phyloP scores from a whole-genome alignment of 371 early-diverging fungal genomes.

The Saksenaea oblongispora region DNA sequence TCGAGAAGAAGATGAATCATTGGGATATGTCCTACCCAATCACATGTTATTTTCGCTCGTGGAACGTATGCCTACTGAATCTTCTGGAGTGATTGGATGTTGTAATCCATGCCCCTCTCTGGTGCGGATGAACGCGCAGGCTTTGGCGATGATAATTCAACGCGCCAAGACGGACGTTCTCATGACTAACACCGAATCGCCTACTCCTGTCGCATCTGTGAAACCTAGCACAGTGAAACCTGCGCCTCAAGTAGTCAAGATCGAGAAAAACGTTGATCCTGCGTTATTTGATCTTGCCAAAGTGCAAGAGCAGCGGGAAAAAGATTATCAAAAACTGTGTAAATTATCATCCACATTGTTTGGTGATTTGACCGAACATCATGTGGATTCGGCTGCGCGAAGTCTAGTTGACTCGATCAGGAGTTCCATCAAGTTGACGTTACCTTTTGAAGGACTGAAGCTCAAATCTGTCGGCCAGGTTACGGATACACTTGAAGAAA shows the following conservation, averaged over 20 bases:
- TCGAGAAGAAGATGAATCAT: slow-evolving; percentile 89
- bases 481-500: not conserved
- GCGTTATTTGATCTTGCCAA: slow-evolving; percentile 41
- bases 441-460: slow-evolving; percentile 28
- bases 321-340: slow-evolving; percentile 22
- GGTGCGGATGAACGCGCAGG: slow-evolving; percentile 80
- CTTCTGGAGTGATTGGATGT: slow-evolving; percentile 70
- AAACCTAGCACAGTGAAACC: slow-evolving; percentile 1
- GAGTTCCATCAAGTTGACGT: slow-evolving; percentile 22
- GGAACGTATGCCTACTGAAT: slow-evolving; percentile 76
- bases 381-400: slow-evolving; percentile 22
- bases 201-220: slow-evolving; percentile 19
- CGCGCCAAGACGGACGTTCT: slow-evolving; percentile 44
- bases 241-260: slow-evolving; percentile 8
- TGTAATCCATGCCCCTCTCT: slow-evolving; percentile 86
- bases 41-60: slow-evolving; percentile 84
- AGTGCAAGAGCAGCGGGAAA: slow-evolving; percentile 23
- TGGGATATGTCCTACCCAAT: slow-evolving; percentile 89
- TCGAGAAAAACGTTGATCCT: slow-evolving; percentile 23
- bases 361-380: slow-evolving; percentile 23
- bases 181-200: slow-evolving; percentile 20
- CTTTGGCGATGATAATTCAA: slow-evolving; percentile 71
- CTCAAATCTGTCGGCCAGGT: slow-evolving; percentile 10
- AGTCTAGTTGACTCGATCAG: slow-evolving; percentile 33
- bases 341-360: slow-evolving; percentile 52